A percentile compares a stretch with the other conserved stretches of the same genome.
phyloP scores from a whole-genome alignment of 257 asterid genomes.

The Solanum pinnatisectum region DNA sequence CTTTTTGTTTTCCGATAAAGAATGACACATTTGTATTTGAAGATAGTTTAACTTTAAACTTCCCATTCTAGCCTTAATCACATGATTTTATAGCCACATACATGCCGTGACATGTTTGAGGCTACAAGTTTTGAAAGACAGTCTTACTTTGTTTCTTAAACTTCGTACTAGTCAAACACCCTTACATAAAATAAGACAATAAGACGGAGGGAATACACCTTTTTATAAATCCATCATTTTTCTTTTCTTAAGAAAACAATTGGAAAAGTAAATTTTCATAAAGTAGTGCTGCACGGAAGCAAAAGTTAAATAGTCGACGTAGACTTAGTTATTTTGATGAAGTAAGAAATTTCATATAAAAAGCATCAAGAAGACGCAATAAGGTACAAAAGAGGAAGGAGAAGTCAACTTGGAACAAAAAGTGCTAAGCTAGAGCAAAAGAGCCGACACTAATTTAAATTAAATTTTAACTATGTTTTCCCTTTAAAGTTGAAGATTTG shows the following conservation, averaged over 20 bases:
- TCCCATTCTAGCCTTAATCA: neutral
- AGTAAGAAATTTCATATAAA: neutral
- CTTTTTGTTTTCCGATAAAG: neutral
- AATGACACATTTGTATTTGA: neutral
- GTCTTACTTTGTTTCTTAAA: neutral
- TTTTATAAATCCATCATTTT: neutral
- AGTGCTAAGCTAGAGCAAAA: neutral
- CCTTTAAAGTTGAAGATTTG: neutral
- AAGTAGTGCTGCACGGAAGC: neutral
- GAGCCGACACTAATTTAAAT: neutral
- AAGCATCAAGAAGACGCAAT: neutral
- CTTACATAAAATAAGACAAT: neutral
- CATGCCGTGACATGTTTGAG: neutral
- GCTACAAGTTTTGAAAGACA: neutral
- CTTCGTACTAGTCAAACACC: neutral
- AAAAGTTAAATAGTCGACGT: neutral
- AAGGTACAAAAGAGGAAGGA: neutral
- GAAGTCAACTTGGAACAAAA: neutral
- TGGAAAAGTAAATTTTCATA: neutral
- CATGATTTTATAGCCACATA: neutral
- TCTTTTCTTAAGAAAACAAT: neutral
- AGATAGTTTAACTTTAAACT: neutral
- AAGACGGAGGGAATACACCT: neutral
- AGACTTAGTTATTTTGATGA: neutral
- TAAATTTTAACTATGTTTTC: neutral